Base-by-base conservation (phyloP, 2,329 filamentous ascomycete genomes). In the Penicillium olsonii region DNA sequence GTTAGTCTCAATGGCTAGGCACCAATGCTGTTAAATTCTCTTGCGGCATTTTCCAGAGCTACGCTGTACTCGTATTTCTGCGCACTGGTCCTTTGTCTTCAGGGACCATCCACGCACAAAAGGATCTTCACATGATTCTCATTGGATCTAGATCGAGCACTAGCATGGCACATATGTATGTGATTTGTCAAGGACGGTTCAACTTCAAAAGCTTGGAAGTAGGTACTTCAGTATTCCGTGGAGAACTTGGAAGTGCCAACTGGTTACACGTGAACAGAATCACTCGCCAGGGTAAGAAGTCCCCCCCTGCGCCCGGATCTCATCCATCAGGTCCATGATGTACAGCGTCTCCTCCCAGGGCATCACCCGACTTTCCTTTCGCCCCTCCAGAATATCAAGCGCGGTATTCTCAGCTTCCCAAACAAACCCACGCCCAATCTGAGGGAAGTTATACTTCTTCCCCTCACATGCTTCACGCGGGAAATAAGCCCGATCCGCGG, bases 11-110 rank as follows among this genome's bases (percentile, higher is more conserved):
- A n/a, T n/a, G n/a, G n/a, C n/a, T n/a, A n/a, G n/a, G n/a, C n/a
- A n/a, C n/a, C n/a, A n/a, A n/a, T n/a, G n/a, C n/a, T n/a, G n/a
- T n/a, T n/a, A n/a, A n/a, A n/a, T n/a, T 17, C 6, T 39, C 11
- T 26, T 52, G 53, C 52, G 53, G 53, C 53, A 55, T 55, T 55
- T 52, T 52, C 48, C 14, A 41, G 37, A 37, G 45, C 22, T 24
- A 24, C 22, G 22, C 8, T 24, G 22, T 24, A 8, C 22, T 24
- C 22, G 22, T 24, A 24, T 24, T 24, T 24, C 5, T 24, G n/a
- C 31, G n/a, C 31, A 15, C n/a, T 10, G 17, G 5, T 34, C 39
- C 45, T 45, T 12, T 35, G 15, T 35, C 17, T 18, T 9, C 33
- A 35, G 33, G 33, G 33, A 9, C n/a, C 7, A 35, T 10, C 33